These are phyloP conservation scores for Dipsacomyces acuminosporus DNA, from an alignment of 371 early-diverging fungal species.

Conservation along the genomic window DNA sequence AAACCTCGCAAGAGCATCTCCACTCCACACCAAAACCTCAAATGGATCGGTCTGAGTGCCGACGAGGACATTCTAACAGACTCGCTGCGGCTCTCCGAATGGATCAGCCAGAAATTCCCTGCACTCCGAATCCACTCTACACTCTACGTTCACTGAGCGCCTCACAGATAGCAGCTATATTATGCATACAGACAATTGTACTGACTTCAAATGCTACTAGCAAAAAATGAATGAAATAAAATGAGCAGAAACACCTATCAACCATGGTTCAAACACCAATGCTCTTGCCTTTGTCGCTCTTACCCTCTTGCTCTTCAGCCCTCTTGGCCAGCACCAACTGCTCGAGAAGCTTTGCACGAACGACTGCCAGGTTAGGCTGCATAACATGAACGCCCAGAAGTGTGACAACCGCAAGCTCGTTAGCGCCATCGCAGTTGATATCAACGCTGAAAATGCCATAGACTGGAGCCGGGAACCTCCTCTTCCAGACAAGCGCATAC, in stretches of 20 bases:
- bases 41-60: constrained; percentile 27
- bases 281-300: neutral
- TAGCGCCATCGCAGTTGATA: constrained; percentile 65
- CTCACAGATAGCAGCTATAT: no score
- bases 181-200: no score
- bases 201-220: no score
- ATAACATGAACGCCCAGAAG: constrained; percentile 67
- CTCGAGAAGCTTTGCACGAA: constrained; percentile 28
- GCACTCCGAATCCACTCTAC: no score
- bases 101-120: constrained; percentile 33
- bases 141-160: no score
- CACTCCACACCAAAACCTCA: neutral
- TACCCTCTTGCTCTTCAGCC: neutral
- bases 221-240: no score
- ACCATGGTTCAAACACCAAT: no score
- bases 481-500: constrained; percentile 61
- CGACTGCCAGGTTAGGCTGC: constrained; percentile 50
- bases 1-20: neutral
- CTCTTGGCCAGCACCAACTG: constrained; percentile 22
- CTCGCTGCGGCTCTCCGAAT: constrained; percentile 24
- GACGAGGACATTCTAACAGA: constrained; percentile 43
- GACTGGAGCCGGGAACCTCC: constrained; percentile 66
- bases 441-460: constrained; percentile 64
- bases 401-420: constrained; percentile 66
- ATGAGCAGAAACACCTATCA: no score